Base-by-base conservation (phyloP, 2,329 filamentous ascomycete species). In the Emmonsiellopsis sp. region DNA sequence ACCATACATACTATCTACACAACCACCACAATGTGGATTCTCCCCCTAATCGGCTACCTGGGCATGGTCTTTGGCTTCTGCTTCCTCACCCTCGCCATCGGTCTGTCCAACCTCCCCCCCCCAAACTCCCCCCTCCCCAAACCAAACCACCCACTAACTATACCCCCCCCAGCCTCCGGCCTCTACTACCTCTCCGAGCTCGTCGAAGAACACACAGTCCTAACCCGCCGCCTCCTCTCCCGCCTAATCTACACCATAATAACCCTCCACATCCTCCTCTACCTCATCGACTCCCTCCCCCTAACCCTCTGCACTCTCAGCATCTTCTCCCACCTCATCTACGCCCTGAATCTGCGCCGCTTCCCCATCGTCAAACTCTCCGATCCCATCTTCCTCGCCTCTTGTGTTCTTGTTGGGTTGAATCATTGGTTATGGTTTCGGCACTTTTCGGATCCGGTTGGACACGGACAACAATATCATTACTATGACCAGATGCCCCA, bases 171-270 rank as follows among this genome's bases (percentile, higher is more conserved):
- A 89, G 93, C 93, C 40, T 96, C 90, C n/a, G 93, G 93, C 38
- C 83, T 98, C 30, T 98, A 98, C 76, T 98, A 98, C 70, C 85
- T 98, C 52, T 96, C 92, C 26, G 93, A 98, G 71, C 84, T 97
- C 11, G 93, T 98, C 57, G 93, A 98, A 73, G 93, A 98, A 71
- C 92, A 98, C 68, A 96, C 92, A 3, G 92, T 97, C 9, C 73
- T 95, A 58, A 87, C 91, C 10, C 95, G 95, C 68, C 88, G 86
- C 54, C 76, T 96, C n/a, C 78, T 98, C 51, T 86, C 81, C 35
- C 84, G 83, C 42, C 77, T 97, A 53, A 96, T 97, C 64, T 95
- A 95, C 74, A 76, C 74, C 57, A 83, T 95, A 59, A 85, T 96
- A 57, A 79, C 64, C 32, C 68, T 90, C 6, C 92, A 96, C 68